Percentiles rank a stretch among this genome's conserved stretches.
These are phyloP conservation scores for Wickerhamomyces sydowiorum DNA, from an alignment of 805 yeast species.

Conservation along the genomic window DNA sequence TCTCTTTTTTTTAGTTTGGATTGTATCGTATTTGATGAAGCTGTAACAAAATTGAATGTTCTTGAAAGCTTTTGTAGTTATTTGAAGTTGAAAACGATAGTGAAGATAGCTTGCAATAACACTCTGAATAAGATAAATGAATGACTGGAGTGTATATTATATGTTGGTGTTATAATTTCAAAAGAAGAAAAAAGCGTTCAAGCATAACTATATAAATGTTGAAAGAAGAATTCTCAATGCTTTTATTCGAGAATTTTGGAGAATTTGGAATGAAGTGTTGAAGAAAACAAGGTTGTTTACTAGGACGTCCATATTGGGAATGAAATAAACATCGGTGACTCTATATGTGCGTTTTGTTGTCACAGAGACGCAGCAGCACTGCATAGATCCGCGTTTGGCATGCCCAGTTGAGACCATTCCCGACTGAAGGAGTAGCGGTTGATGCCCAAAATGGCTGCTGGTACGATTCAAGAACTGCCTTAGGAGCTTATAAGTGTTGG, in stretches of 20 bases:
- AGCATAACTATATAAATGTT: not conserved
- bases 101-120: conserved; percentile 4
- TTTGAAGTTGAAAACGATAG: not conserved
- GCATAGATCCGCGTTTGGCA: not conserved
- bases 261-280: not conserved
- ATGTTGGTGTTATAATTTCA: not conserved
- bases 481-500: too few relatives aligned
- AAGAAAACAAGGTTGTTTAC: not conserved
- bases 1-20: not conserved
- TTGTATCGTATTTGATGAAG: not conserved
- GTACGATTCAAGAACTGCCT: too few relatives aligned
- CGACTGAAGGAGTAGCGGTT: not conserved
- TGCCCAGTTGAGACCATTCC: not conserved
- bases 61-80: not conserved
- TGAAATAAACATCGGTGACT: not conserved
- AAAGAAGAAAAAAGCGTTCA: too few relatives aligned
- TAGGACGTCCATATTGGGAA: not conserved
- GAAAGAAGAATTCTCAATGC: conserved; percentile 2
- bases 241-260: not conserved
- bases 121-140: conserved; percentile 24
- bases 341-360: not conserved
- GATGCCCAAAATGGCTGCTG: not conserved
- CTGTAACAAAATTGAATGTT: not conserved
- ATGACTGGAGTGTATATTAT: conserved; percentile 24
- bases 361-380: too few relatives aligned